Conservation (phyloP, 2,329 filamentous ascomycete genomes). For the Pseudodiploospora longispora region DNA sequence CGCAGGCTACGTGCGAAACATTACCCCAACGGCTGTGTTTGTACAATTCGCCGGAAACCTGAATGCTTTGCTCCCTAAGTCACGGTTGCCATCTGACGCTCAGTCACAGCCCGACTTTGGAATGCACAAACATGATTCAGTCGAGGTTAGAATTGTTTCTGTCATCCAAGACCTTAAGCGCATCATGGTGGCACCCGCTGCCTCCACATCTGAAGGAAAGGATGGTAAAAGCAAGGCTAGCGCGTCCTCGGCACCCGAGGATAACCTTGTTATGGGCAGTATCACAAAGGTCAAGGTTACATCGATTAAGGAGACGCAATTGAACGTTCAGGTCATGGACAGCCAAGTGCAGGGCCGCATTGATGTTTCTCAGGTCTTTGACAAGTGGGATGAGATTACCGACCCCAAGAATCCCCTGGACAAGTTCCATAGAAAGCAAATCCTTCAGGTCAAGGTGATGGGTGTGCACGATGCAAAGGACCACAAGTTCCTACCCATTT, state of each 20-base stretch:
- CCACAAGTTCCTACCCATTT: slow-evolving; percentile 85
- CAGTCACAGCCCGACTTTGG: slow-evolving; percentile 67
- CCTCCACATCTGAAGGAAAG: slow-evolving; percentile 27
- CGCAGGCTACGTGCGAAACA: slow-evolving; percentile 76
- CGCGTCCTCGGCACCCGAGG: slow-evolving; percentile 36
- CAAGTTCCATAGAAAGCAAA: slow-evolving; percentile 62
- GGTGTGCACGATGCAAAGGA: slow-evolving; percentile 86
- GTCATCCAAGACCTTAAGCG: slow-evolving; percentile 63
- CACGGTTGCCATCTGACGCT: slow-evolving; percentile 64
- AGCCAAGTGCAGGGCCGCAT: slow-evolving; percentile 72
- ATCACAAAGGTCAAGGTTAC: slow-evolving; percentile 68
- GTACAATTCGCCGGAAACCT: slow-evolving; percentile 78
- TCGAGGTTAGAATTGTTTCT: slow-evolving; percentile 64
- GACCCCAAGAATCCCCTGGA: slow-evolving; percentile 72
- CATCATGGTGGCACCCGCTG: slow-evolving; percentile 50
- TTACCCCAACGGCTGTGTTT: slow-evolving; percentile 74
- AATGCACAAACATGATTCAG: slow-evolving; percentile 65
- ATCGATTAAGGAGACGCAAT: slow-evolving; percentile 83
- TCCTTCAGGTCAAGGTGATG: slow-evolving; percentile 67
- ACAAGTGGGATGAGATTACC: slow-evolving; percentile 77
- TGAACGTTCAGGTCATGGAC: slow-evolving; percentile 83
- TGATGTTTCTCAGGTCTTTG: slow-evolving; percentile 84
- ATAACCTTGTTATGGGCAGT: slow-evolving; percentile 66
- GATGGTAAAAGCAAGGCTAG: slow-evolving; percentile 29
- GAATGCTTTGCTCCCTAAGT: slow-evolving; percentile 72